Evolutionary conservation across 352 stramenopile genomes (phyloP).

Genomic region (Phytophthora meadii): DNA sequence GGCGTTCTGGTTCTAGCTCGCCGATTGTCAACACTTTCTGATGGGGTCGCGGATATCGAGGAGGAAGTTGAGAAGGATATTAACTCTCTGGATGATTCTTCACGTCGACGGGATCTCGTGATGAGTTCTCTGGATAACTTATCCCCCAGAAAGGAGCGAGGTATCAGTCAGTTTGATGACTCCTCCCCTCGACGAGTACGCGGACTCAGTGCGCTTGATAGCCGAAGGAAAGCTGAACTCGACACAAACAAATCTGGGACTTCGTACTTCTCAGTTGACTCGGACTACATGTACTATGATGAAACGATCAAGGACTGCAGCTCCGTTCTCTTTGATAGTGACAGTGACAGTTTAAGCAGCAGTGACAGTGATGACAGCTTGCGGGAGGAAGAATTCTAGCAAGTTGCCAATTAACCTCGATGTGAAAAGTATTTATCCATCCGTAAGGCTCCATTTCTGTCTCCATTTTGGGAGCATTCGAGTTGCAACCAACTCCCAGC

Average conservation of each 20-base stretch:
- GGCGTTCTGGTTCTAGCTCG: constrained; percentile 5
- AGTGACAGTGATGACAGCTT: constrained; percentile 28
- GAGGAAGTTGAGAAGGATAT: constrained; percentile 8
- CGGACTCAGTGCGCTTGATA: constrained; percentile 28
- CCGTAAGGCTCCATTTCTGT: neutral
- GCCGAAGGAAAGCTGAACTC: constrained; percentile 13
- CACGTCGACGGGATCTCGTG: constrained; percentile 21
- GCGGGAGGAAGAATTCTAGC: constrained; percentile 38
- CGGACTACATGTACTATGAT: constrained; percentile 22
- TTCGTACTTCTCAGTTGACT: constrained; percentile 37
- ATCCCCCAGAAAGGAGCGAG: constrained; percentile 17
- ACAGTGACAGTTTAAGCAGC: constrained; percentile 12
- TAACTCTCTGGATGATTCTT: constrained; percentile 27
- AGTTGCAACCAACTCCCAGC: constrained; percentile 42
- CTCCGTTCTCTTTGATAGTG: constrained; percentile 18
- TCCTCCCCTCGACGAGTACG: constrained; percentile 32
- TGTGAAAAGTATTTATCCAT: neutral
- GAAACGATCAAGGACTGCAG: constrained; percentile 38
- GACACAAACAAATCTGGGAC: constrained; percentile 23
- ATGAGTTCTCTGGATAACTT: constrained; percentile 11
- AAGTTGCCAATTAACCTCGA: constrained; percentile 7
- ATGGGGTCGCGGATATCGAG: constrained; percentile 18
- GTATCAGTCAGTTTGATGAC: constrained; percentile 25
- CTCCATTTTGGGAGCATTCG: constrained; percentile 36
- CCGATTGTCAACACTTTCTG: constrained; percentile 29